phyloP scores from a whole-genome alignment of 768 basidiomycete genomes.

The Inosperma sp. region DNA sequence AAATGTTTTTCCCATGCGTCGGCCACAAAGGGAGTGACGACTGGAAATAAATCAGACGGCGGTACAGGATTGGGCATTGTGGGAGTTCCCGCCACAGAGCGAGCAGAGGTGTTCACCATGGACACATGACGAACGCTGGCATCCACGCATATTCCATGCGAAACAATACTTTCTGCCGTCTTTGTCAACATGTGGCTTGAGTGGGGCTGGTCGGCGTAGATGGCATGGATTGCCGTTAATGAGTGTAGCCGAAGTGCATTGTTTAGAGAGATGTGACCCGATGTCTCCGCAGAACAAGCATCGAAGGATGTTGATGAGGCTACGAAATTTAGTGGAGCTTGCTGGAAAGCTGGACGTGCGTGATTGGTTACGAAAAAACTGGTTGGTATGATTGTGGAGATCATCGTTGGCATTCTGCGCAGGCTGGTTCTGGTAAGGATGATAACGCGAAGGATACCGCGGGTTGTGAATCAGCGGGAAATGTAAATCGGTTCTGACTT shows the following conservation, averaged over 20 bases:
- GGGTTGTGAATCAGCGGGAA: no score
- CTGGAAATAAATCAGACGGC: slow-evolving; percentile 27
- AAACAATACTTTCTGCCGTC: neutral
- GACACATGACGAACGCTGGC: neutral
- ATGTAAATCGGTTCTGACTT: neutral
- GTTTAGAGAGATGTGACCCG: neutral
- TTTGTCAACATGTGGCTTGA: neutral
- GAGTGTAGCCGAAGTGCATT: neutral
- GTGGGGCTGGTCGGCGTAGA: neutral
- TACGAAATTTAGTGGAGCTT: no score
- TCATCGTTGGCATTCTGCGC: no score
- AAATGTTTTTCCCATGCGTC: slow-evolving; percentile 15
- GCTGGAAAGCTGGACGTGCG: no score
- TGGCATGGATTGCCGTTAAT: neutral
- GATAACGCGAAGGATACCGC: no score
- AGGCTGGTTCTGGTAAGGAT: no score
- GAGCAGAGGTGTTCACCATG: slow-evolving; percentile 25
- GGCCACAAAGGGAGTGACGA: slow-evolving; percentile 30
- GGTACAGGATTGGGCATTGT: slow-evolving; percentile 29
- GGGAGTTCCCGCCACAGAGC: slow-evolving; percentile 23
- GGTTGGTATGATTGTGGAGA: no score
- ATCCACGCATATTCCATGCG: neutral
- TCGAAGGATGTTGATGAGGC: neutral
- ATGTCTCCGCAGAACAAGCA: neutral
- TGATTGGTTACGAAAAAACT: no score